Percentiles rank a stretch among this genome's conserved stretches.
phyloP scores from a whole-genome alignment of 2,329 filamentous ascomycete genomes.

The Phialophora chinensis region DNA sequence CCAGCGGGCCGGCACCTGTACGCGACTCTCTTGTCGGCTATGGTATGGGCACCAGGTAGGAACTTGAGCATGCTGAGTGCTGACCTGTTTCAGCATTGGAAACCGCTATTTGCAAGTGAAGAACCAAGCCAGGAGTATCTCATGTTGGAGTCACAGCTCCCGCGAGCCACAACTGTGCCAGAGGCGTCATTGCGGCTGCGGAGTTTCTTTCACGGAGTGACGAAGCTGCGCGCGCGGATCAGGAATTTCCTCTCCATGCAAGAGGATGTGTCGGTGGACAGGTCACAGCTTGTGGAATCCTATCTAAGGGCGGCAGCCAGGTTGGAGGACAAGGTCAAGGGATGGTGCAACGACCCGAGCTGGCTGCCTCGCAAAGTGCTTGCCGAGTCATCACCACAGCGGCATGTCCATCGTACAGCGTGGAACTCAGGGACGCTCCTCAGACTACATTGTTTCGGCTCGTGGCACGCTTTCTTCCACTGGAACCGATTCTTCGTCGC shows the following conservation, averaged over 20 bases:
- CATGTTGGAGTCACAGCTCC: constrained; percentile 28
- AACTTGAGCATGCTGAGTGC: constrained; percentile 16
- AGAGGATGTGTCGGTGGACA: constrained; percentile 11
- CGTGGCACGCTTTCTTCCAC: constrained; percentile 32
- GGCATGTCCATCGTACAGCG: constrained; percentile 12
- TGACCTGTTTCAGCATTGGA: constrained; percentile 30
- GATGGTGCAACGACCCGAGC: constrained; percentile 28
- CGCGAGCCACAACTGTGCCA: constrained; percentile 23
- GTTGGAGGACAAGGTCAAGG: constrained; percentile 28
- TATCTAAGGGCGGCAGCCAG: constrained; percentile 27
- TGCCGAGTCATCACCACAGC: constrained; percentile 1
- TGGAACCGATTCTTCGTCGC: constrained; percentile 32
- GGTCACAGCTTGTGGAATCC: constrained; percentile 11
- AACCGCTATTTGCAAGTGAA: constrained; percentile 30
- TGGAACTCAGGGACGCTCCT: constrained; percentile 24
- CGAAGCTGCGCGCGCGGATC: constrained; percentile 31
- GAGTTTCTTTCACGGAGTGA: constrained; percentile 31
- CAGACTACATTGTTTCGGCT: constrained; percentile 24
- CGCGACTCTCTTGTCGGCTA: constrained; percentile 26
- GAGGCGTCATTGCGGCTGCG: constrained; percentile 20
- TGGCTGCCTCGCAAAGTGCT: constrained; percentile 27
- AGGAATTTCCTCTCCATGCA: constrained; percentile 26
- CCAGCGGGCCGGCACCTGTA: constrained; percentile 30
- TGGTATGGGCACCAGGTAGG: constrained; percentile 22
- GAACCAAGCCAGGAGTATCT: constrained; percentile 31